phyloP scores from a whole-genome alignment of 495 filamentous ascomycete species.

The Staphylotrichum longicolle region DNA sequence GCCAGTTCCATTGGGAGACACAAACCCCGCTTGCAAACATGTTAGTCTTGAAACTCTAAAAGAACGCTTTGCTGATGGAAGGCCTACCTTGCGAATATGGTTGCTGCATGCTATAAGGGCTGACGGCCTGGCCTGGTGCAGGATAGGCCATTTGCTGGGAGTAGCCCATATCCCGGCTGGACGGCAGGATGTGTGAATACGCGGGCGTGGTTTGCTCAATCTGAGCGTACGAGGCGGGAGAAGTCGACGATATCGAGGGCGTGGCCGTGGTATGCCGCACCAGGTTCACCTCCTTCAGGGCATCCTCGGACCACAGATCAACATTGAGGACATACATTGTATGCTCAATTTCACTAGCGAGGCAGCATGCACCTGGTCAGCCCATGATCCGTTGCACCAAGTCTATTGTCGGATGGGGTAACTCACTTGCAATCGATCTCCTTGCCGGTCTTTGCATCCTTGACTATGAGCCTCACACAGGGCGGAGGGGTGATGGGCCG shows the following conservation, averaged over 20 bases:
- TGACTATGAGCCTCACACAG: slow-evolving; percentile 81
- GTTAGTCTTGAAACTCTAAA: not conserved
- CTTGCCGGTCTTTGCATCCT: slow-evolving; percentile 74
- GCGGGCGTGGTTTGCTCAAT: slow-evolving; percentile 36
- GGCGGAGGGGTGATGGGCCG: slow-evolving; percentile 95
- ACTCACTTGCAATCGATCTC: slow-evolving; percentile 88
- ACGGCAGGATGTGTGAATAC: slow-evolving; percentile 38
- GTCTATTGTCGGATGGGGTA: not conserved
- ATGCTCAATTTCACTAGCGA: slow-evolving; percentile 62
- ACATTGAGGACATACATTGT: slow-evolving; percentile 91
- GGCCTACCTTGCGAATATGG: slow-evolving; percentile 25
- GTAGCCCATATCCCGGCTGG: slow-evolving; percentile 31
- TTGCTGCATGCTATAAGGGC: slow-evolving; percentile 30
- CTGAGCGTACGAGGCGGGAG: slow-evolving; percentile 35
- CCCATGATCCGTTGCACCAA: not conserved
- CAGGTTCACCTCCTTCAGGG: slow-evolving; percentile 85
- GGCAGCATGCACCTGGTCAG: slow-evolving; percentile 22
- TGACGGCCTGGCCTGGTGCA: slow-evolving; percentile 21
- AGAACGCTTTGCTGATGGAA: too few species aligned
- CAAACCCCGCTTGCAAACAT: slow-evolving; percentile 18
- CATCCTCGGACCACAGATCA: slow-evolving; percentile 85
- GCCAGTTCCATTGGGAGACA: slow-evolving; percentile 26
- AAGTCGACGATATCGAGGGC: slow-evolving; percentile 81
- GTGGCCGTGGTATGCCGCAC: slow-evolving; percentile 85
- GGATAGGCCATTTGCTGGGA: slow-evolving; percentile 27